phyloP scores from a whole-genome alignment of 2,329 filamentous ascomycete genomes.

The Aspergillus jensenii region DNA sequence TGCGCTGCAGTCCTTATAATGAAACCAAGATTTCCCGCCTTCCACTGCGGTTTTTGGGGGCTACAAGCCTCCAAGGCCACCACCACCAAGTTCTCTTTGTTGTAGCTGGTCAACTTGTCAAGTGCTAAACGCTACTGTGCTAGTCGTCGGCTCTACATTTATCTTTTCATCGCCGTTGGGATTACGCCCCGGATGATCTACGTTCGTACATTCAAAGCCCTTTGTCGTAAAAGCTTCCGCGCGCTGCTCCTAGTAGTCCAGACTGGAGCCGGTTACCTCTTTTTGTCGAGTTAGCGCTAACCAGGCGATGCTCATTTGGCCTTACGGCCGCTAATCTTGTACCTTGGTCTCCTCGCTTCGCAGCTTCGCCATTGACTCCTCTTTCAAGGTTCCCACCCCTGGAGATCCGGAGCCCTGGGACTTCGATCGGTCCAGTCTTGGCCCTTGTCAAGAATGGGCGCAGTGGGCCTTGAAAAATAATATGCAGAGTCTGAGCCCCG shows the following conservation, averaged over 20 bases:
- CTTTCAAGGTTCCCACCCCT: conserved; percentile 18
- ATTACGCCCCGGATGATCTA: conserved; percentile 8
- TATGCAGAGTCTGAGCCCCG: conserved; percentile 31
- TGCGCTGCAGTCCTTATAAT: not conserved
- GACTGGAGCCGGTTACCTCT: not conserved
- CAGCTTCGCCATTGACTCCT: conserved; percentile 14
- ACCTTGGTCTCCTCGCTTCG: not conserved
- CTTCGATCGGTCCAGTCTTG: conserved; percentile 20
- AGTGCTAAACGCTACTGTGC: not conserved
- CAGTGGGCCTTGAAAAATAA: conserved; percentile 22
- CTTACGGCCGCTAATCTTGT: conserved; percentile 17
- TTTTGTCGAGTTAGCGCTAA: conserved; percentile 22
- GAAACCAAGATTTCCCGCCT: not conserved
- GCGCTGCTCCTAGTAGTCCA: not conserved
- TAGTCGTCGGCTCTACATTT: not conserved
- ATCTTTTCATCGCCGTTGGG: conserved; percentile 13
- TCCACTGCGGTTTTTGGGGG: conserved; percentile 13
- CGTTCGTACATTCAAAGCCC: conserved; percentile 7
- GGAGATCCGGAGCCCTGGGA: conserved; percentile 25
- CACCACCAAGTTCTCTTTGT: not conserved
- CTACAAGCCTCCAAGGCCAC: not conserved
- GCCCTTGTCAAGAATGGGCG: conserved; percentile 11
- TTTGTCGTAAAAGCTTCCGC: conserved; percentile 9
- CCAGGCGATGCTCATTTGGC: conserved; percentile 19
- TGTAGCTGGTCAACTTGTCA: conserved; percentile 12